Evolutionary conservation across 176 grass and related monocot species (phyloP).

Genomic region (Thinopyrum elongatum): DNA sequence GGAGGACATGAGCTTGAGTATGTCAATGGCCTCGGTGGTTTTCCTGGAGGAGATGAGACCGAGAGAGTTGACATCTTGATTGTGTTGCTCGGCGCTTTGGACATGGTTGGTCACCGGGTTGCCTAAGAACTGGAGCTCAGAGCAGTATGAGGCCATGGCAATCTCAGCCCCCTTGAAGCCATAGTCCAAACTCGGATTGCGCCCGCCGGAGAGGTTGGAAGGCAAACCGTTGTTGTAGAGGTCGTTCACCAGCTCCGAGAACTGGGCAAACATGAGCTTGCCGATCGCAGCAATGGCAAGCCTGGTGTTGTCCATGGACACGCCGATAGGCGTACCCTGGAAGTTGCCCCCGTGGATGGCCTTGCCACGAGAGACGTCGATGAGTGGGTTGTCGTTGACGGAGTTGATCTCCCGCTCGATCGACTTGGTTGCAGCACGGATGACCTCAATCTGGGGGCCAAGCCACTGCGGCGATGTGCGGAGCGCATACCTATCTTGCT

Average conservation of each 20-base stretch:
- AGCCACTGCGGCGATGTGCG: constrained; percentile 94
- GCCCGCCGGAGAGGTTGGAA: constrained; percentile 79
- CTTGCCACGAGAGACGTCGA: constrained; percentile 71
- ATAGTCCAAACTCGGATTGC: constrained; percentile 89
- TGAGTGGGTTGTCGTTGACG: constrained; percentile 86
- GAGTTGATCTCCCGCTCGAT: constrained; percentile 91
- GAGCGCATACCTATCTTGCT: constrained; percentile 88
- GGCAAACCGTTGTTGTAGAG: constrained; percentile 87
- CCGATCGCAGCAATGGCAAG: constrained; percentile 62
- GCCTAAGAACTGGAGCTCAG: constrained; percentile 78
- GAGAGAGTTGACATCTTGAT: constrained; percentile 87
- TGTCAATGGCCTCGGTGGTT: constrained; percentile 72
- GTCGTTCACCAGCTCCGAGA: constrained; percentile 87
- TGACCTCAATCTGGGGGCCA: constrained; percentile 82
- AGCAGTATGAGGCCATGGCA: constrained; percentile 92
- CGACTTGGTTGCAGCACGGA: constrained; percentile 63
- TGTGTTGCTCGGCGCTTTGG: constrained; percentile 95
- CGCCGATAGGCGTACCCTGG: constrained; percentile 80
- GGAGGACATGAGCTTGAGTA: constrained; percentile 91
- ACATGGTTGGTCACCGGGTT: constrained; percentile 91
- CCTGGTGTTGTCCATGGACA: constrained; percentile 91
- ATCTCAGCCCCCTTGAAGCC: constrained; percentile 93
- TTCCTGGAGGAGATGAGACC: constrained; percentile 86
- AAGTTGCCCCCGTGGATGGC: constrained; percentile 87
- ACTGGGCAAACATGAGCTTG: constrained; percentile 81